phyloP scores from a whole-genome alignment of 441 rosid species.

The Adansonia madagascariensis region DNA sequence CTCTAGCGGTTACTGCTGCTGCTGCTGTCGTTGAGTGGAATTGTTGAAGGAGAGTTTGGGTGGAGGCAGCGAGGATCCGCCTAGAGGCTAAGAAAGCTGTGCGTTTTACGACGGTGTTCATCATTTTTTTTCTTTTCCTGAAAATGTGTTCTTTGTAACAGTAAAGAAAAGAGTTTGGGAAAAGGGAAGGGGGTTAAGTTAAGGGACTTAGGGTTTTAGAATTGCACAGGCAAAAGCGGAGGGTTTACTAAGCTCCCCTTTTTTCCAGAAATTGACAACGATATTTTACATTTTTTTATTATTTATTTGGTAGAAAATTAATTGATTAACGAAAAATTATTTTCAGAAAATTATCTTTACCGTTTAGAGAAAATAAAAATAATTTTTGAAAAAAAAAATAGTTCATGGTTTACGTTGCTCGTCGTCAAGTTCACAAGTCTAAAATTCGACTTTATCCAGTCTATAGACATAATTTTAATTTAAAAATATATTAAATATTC shows the following conservation, averaged over 20 bases:
- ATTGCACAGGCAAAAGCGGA: not conserved
- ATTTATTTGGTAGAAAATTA: not conserved
- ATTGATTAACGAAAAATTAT: too few relatives aligned
- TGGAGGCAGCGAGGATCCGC: conserved; percentile 35
- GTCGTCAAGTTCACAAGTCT: too few relatives aligned
- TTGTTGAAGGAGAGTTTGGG: conserved; percentile 33
- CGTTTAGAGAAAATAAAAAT: too few relatives aligned
- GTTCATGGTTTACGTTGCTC: too few relatives aligned
- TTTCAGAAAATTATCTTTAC: too few relatives aligned
- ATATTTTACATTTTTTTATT: not conserved
- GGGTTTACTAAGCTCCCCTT: not conserved
- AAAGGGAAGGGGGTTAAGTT: not conserved
- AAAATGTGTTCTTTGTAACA: not conserved
- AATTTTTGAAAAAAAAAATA: too few relatives aligned
- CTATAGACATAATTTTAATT: too few relatives aligned
- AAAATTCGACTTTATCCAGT: too few relatives aligned
- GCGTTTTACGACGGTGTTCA: conserved; percentile 17
- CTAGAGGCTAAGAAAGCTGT: conserved; percentile 24
- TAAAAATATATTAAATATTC: too few relatives aligned
- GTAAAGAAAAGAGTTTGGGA: not conserved
- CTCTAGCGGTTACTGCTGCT: conserved; percentile 17
- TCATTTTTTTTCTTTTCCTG: not conserved
- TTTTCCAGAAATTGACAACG: not conserved
- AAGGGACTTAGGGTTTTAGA: conserved; percentile 12
- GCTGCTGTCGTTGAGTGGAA: conserved; percentile 22